phyloP scores from a whole-genome alignment of 1,284 basidiomycete species.

The Ceratobasidium sp. region DNA sequence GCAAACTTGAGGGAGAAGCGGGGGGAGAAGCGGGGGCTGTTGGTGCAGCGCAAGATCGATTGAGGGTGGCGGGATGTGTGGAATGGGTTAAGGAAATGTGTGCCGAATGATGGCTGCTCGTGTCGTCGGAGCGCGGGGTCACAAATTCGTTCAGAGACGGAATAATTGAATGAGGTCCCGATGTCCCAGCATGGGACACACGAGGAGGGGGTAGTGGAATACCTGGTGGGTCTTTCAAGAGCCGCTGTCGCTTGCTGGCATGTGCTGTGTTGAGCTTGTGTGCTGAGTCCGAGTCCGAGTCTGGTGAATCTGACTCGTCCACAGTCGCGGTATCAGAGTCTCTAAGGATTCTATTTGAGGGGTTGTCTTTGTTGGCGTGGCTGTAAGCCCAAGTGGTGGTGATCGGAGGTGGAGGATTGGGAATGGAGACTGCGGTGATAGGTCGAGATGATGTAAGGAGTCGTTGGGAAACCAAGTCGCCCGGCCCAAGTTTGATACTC shows the following conservation, averaged over 20 bases:
- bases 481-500: constrained; percentile 10
- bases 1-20: too few species aligned
- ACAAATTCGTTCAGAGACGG: too few species aligned
- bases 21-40: too few species aligned
- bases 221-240: too few species aligned
- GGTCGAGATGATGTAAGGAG: background rate
- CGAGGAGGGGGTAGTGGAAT: too few species aligned
- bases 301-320: background rate
- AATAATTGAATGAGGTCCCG: too few species aligned
- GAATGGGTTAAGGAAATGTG: too few species aligned
- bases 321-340: background rate
- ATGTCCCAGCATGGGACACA: too few species aligned
- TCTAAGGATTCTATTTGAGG: background rate
- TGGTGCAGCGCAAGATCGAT: too few species aligned
- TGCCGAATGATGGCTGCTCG: too few species aligned
- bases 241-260: background rate
- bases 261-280: background rate
- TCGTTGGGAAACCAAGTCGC: constrained; percentile 14
- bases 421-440: background rate
- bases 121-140: too few species aligned
- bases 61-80: too few species aligned
- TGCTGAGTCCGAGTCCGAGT: background rate
- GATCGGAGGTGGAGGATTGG: background rate
- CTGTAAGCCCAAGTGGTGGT: background rate
- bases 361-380: background rate